Conservation (phyloP, 2,329 filamentous ascomycete species). For the Rhynchosporium agropyri region DNA sequence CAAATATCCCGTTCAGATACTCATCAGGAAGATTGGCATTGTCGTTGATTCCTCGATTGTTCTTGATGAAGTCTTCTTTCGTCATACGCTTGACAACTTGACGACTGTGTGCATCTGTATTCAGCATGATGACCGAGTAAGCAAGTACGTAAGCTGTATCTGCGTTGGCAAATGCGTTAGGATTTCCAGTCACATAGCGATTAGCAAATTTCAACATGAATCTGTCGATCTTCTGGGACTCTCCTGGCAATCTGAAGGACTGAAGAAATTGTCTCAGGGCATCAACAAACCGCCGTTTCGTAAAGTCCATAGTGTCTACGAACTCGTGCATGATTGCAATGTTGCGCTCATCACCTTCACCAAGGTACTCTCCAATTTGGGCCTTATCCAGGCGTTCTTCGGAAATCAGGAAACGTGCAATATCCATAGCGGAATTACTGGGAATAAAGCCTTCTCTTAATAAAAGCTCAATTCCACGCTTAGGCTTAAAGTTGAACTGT, state of each 20-base stretch:
- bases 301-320: conserved; percentile 93
- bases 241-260: conserved; percentile 90
- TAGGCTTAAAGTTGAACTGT: conserved; percentile 98
- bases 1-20: conserved; percentile 85
- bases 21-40: conserved; percentile 90
- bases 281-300: conserved; percentile 88
- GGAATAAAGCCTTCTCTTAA: conserved; percentile 85
- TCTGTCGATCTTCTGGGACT: conserved; percentile 98
- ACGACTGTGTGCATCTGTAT: conserved; percentile 90
- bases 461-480: conserved; percentile 84
- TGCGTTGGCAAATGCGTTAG: conserved; percentile 95
- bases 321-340: conserved; percentile 99
- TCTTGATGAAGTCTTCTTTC: conserved; percentile 97
- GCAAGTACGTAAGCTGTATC: conserved; percentile 96
- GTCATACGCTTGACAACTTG: conserved; percentile 89
- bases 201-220: conserved; percentile 99
- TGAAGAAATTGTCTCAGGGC: conserved; percentile 89
- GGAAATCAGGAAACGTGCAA: conserved; percentile 78
- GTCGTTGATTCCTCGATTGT: conserved; percentile 98
- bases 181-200: conserved; percentile 91
- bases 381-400: conserved; percentile 90
- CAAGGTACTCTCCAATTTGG: conserved; percentile 90
- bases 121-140: conserved; percentile 96
- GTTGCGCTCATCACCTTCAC: conserved; percentile 89
- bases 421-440: conserved; percentile 76